These are phyloP conservation scores for Chloranthus sessilifolius DNA, from an alignment of 164 flowering plant genomes.

Conservation along the genomic window DNA sequence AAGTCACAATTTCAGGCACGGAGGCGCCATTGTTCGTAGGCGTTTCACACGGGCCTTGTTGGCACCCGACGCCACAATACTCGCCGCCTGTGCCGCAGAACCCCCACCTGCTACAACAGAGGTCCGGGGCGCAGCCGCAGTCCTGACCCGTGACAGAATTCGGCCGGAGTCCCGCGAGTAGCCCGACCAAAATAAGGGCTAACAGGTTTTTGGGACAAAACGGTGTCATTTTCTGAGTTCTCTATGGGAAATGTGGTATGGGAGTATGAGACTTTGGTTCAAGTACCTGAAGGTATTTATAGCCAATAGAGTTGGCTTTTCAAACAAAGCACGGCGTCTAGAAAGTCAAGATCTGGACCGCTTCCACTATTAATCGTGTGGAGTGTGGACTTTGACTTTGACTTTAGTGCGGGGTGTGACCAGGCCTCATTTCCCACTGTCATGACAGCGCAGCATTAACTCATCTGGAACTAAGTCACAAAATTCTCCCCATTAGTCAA, in stretches of 20 bases:
- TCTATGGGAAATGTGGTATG: not conserved
- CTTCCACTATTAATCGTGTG: too few relatives aligned
- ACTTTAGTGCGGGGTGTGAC: too few relatives aligned
- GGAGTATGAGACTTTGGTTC: too few relatives aligned
- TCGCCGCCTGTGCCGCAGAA: slow-evolving; percentile 35
- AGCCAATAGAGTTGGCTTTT: too few relatives aligned
- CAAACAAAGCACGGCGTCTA: too few relatives aligned
- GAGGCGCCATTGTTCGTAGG: slow-evolving; percentile 11
- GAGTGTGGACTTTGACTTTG: too few relatives aligned
- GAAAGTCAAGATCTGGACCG: too few relatives aligned
- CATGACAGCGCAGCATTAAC: too few relatives aligned
- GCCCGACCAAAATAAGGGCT: not conserved
- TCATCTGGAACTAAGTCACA: too few relatives aligned
- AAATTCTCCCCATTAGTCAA: too few relatives aligned
- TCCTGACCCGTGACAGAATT: slow-evolving; percentile 20
- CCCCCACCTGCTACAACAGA: slow-evolving; percentile 43
- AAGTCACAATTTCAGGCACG: slow-evolving; percentile 32
- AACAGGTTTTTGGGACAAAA: not conserved
- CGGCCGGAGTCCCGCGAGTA: slow-evolving; percentile 7
- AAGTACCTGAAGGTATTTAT: not conserved
- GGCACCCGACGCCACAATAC: slow-evolving; percentile 42
- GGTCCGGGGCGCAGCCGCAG: slow-evolving; percentile 34
- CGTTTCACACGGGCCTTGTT: slow-evolving; percentile 31
- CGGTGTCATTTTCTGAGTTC: too few relatives aligned
- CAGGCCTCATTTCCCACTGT: too few relatives aligned